Conservation (phyloP, 176 grass and related monocot species). For the Thinopyrum elongatum region DNA sequence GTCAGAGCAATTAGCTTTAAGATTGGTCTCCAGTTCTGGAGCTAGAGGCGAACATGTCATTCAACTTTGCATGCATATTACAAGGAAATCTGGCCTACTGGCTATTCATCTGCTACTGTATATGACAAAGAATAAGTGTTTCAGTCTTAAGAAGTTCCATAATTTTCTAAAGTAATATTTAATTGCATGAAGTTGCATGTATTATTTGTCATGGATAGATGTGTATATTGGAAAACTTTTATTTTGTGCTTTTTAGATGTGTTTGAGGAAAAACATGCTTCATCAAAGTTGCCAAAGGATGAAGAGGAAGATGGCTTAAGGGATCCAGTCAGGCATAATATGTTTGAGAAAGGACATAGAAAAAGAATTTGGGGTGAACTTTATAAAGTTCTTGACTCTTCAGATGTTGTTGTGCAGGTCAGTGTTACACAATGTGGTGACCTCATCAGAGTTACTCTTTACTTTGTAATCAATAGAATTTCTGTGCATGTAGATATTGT, state of each 20-base stretch:
- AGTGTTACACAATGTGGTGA: background rate
- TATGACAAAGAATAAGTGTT: background rate
- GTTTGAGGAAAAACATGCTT: no score
- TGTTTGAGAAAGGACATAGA: constrained; percentile 96
- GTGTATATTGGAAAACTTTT: background rate
- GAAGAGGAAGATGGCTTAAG: constrained; percentile 86
- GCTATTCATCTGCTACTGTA: background rate
- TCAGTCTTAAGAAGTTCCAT: background rate
- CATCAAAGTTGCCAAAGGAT: constrained; percentile 35
- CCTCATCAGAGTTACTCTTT: background rate
- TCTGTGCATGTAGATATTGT: background rate
- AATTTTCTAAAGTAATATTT: background rate
- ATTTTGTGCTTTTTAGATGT: constrained; percentile 30
- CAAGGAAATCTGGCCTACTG: background rate
- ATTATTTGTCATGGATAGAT: no score
- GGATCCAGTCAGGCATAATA: constrained; percentile 27
- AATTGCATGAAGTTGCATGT: no score
- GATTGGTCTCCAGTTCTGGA: background rate
- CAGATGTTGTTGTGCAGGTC: constrained; percentile 87
- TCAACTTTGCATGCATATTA: background rate
- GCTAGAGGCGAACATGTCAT: background rate
- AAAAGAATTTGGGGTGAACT: constrained; percentile 96
- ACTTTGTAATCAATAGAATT: background rate
- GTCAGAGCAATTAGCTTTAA: background rate
- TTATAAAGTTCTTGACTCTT: constrained; percentile 95